These are phyloP conservation scores for Citrus unshiu DNA, from an alignment of 345 rosid genomes.

Conservation along the genomic window DNA sequence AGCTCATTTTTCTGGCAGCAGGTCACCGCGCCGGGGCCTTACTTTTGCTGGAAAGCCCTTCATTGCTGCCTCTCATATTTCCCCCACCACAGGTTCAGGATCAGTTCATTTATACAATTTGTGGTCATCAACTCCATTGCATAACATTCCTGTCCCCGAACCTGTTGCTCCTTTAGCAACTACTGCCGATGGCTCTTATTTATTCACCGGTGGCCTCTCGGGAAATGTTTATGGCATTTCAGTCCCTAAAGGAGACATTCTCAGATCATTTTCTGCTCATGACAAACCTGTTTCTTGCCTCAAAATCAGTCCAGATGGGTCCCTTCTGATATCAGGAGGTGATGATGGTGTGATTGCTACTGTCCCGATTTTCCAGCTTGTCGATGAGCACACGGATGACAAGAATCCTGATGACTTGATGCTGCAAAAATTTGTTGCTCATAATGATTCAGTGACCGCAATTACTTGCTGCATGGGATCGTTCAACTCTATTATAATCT, in stretches of 20 bases:
- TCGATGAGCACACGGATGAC: constrained; percentile 7
- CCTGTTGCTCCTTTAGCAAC: constrained; percentile 43
- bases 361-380: constrained; percentile 31
- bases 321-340: constrained; percentile 40
- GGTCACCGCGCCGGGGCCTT: constrained; percentile 45
- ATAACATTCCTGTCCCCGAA: constrained; percentile 42
- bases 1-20: constrained; percentile 35
- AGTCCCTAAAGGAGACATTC: constrained; percentile 33
- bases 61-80: constrained; percentile 45
- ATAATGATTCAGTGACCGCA: constrained; percentile 35
- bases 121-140: constrained; percentile 40
- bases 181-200: constrained; percentile 28
- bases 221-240: constrained; percentile 29
- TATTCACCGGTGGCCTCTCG: constrained; percentile 46
- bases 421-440: constrained; percentile 27
- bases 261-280: constrained; percentile 33
- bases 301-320: constrained; percentile 28
- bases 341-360: constrained; percentile 37
- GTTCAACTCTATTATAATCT: constrained; percentile 13
- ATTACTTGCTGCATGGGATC: constrained; percentile 16
- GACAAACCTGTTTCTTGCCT: constrained; percentile 41
- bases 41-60: constrained; percentile 26
- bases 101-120: constrained; percentile 44
- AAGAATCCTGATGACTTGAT: neutral
- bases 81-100: constrained; percentile 29